Evolutionary conservation across 2,329 filamentous ascomycete species (phyloP).

Genomic region (Ceratocystis eucalypticola): DNA sequence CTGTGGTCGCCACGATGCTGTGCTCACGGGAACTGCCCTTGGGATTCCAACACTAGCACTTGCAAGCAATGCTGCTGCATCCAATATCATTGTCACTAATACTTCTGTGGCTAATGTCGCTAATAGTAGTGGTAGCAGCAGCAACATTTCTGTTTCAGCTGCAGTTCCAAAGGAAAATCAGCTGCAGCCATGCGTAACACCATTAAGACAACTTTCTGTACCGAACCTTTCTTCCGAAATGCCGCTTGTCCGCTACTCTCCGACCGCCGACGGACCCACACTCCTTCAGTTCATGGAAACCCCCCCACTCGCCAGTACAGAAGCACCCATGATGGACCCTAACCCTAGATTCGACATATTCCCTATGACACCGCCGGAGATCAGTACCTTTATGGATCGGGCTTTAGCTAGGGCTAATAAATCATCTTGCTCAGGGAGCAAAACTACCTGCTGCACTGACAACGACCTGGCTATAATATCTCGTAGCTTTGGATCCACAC

Average conservation of each 20-base stretch:
- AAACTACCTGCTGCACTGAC: neutral
- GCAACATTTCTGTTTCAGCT: neutral
- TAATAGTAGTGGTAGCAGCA: neutral
- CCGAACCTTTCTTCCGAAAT: neutral
- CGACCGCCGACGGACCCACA: neutral
- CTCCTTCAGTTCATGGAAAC: neutral
- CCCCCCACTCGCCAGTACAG: neutral
- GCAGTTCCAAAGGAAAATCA: neutral
- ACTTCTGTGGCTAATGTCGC: neutral
- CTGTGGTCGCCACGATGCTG: slow-evolving; percentile 9
- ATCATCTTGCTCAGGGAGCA: neutral
- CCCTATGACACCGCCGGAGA: neutral
- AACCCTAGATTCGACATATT: neutral
- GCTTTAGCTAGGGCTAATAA: neutral
- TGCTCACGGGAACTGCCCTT: neutral
- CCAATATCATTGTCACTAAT: too few relatives aligned
- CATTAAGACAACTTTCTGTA: neutral
- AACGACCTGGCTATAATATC: slow-evolving; percentile 8
- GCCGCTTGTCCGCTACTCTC: neutral
- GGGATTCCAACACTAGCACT: neutral
- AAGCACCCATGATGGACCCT: neutral
- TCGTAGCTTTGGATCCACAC: neutral
- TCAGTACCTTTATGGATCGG: neutral
- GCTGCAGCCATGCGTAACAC: neutral
- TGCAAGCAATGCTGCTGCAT: neutral